Evolutionary conservation across 257 asterid genomes (phyloP).

Genomic region (Catharanthus roseus): DNA sequence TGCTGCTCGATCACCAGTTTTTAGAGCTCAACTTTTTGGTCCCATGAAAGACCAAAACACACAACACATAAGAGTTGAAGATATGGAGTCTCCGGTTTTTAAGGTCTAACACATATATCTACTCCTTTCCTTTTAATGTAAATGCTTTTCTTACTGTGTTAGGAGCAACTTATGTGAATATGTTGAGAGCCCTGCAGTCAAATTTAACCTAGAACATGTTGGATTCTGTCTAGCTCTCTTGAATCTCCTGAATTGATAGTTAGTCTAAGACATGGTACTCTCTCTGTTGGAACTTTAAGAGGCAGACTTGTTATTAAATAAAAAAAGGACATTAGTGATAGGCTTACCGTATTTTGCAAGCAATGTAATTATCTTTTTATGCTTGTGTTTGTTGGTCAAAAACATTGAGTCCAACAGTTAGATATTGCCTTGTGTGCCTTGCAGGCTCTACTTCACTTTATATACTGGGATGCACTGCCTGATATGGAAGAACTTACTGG

Average conservation of each 20-base stretch:
- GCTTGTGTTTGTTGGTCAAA: not conserved
- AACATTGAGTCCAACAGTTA: not conserved
- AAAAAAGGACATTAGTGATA: not conserved
- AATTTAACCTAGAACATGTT: not conserved
- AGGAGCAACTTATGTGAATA: not conserved
- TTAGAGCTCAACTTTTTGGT: slow-evolving; percentile 89
- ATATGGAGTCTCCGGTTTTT: slow-evolving; percentile 82
- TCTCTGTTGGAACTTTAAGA: not conserved
- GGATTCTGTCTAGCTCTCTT: not conserved
- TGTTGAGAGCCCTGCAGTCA: not conserved
- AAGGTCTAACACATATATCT: slow-evolving; percentile 40
- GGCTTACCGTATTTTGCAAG: not conserved
- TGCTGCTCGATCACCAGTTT: slow-evolving; percentile 95
- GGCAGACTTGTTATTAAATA: not conserved
- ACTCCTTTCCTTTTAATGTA: not conserved
- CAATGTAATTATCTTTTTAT: not conserved
- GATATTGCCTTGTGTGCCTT: not conserved
- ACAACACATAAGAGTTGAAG: slow-evolving; percentile 59
- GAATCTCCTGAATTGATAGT: not conserved
- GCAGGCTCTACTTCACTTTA: slow-evolving; percentile 83
- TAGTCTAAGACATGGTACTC: not conserved
- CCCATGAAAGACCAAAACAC: slow-evolving; percentile 90
- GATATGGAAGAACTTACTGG: slow-evolving; percentile 93
- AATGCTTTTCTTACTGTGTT: not conserved
- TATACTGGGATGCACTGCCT: slow-evolving; percentile 78